Evolutionary conservation across 2,329 filamentous ascomycete species (phyloP).

Genomic region (Sporothrix humicola): DNA sequence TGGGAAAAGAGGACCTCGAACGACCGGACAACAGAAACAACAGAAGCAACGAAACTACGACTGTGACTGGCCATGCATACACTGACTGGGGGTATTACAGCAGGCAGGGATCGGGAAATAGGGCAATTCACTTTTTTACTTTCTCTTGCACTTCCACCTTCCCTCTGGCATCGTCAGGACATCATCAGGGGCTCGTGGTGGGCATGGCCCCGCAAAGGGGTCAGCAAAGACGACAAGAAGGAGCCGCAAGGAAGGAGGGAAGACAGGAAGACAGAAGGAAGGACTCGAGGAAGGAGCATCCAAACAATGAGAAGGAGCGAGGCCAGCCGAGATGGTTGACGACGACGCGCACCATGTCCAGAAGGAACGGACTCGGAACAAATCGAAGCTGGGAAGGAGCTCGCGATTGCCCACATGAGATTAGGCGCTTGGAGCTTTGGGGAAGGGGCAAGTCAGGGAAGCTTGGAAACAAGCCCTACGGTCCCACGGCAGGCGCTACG

Average conservation of each 20-base stretch:
- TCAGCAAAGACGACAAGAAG: neutral
- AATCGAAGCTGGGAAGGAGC: neutral
- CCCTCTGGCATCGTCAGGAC: too few species aligned
- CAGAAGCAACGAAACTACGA: too few species aligned
- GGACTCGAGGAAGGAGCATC: neutral
- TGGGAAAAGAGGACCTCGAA: neutral
- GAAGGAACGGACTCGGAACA: neutral
- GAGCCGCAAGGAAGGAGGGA: neutral
- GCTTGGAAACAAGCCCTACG: conserved; percentile 21
- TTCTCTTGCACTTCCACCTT: too few species aligned
- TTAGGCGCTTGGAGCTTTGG: neutral
- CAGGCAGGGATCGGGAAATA: too few species aligned
- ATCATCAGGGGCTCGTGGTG: neutral
- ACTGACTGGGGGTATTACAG: too few species aligned
- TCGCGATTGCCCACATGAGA: neutral
- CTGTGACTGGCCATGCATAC: too few species aligned
- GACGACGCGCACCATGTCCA: too few species aligned
- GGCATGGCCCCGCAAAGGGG: conserved; percentile 18
- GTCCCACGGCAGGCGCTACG: neutral
- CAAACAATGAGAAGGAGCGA: neutral
- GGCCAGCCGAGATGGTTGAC: too few species aligned
- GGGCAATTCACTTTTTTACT: too few species aligned
- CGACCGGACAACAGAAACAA: neutral
- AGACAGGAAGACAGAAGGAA: neutral
- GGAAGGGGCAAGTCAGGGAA: neutral